phyloP scores from a whole-genome alignment of 73 alveolate genomes.

The Loxodes magnus region DNA sequence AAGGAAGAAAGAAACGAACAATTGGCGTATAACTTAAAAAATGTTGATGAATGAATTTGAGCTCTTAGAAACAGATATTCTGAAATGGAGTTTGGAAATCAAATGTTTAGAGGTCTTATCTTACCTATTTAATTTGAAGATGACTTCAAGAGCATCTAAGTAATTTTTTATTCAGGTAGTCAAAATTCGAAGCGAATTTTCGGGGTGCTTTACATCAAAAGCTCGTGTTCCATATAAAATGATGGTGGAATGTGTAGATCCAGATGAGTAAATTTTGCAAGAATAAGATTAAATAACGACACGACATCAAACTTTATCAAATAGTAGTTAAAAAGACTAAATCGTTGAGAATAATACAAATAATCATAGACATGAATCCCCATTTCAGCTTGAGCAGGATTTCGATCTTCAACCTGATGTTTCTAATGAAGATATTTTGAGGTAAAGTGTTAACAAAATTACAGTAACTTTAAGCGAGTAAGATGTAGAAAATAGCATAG shows the following conservation, averaged over 20 bases:
- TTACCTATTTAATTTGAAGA: not conserved
- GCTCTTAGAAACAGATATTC: not conserved
- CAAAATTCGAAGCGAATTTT: not conserved
- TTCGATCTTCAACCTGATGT: too few species aligned
- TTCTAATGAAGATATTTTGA: too few species aligned
- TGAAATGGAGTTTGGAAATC: not conserved
- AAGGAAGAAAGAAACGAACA: conserved; percentile 1
- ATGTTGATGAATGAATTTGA: not conserved
- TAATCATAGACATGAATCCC: too few species aligned
- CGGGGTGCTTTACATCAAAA: conserved; percentile 4
- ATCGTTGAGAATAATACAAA: not conserved
- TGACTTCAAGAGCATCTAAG: too few species aligned
- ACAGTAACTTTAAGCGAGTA: too few species aligned
- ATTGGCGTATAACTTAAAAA: not conserved
- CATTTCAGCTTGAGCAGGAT: too few species aligned
- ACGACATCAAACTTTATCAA: not conserved
- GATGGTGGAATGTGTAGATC: not conserved
- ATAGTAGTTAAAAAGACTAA: not conserved
- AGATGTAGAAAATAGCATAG: conserved; percentile 1
- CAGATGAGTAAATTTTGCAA: not conserved
- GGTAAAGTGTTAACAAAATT: too few species aligned
- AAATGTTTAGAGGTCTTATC: conserved; percentile 7
- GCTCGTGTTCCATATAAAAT: conserved; percentile 14
- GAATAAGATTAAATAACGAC: too few species aligned
- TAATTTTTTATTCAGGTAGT: not conserved